A percentile compares a stretch with the other conserved stretches of the same genome.
Conservation (phyloP, 78 protist species). For the Dictyostelium citrinum region DNA sequence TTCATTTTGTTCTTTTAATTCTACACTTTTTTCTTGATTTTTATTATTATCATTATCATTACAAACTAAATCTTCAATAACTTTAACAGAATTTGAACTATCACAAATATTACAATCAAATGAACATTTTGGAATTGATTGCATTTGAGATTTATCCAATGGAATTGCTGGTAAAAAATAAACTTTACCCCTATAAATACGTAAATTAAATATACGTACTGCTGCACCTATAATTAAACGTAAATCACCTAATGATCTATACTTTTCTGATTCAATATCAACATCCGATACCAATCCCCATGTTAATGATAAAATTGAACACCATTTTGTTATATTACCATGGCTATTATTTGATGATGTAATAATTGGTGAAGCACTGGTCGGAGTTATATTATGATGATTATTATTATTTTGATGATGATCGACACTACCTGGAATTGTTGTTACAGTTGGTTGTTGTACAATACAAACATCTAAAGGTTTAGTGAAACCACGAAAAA, state of each 20-base stretch:
- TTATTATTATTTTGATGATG: too few relatives aligned
- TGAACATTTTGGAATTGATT: conserved; percentile 49
- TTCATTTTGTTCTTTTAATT: too few relatives aligned
- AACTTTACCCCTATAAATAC: conserved; percentile 37
- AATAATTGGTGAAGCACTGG: not conserved
- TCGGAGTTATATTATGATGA: too few relatives aligned
- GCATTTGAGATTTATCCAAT: not conserved
- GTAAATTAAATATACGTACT: conserved; percentile 28
- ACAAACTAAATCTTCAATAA: not conserved
- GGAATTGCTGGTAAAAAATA: conserved; percentile 28
- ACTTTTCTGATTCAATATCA: conserved; percentile 73
- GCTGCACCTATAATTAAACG: conserved; percentile 34
- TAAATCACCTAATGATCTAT: conserved; percentile 60
- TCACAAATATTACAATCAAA: conserved; percentile 19
- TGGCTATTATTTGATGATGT: not conserved
- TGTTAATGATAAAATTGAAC: conserved; percentile 52
- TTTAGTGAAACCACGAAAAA: conserved; percentile 38
- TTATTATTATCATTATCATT: not conserved
- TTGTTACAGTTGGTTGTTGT: not conserved
- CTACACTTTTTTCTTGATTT: not conserved
- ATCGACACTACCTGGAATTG: not conserved
- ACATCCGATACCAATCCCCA: conserved; percentile 71
- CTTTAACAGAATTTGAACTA: not conserved
- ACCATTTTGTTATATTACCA: not conserved
- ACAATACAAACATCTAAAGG: conserved; percentile 59